Conservation (phyloP, 495 filamentous ascomycete genomes). For the Aspergillus avenaceus region DNA sequence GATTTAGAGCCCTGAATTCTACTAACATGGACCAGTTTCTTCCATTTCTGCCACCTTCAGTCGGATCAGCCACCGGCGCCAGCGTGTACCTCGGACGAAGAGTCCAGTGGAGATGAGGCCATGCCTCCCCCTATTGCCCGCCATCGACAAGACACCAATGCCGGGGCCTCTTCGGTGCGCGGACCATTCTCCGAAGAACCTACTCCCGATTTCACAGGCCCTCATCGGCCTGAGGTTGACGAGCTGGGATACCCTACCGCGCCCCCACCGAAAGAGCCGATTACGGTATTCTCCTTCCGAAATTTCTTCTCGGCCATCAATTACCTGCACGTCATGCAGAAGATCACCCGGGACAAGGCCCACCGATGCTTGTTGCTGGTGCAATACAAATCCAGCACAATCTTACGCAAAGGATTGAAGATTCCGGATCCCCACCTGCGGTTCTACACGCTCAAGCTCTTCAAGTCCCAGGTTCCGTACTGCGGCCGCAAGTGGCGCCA, state of each 20-base stretch:
- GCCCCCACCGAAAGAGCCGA: conserved; percentile 65
- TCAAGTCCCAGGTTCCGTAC: conserved; percentile 97
- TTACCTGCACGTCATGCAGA: conserved; percentile 91
- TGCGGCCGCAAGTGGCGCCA: conserved; percentile 98
- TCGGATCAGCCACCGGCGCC: conserved; percentile 39
- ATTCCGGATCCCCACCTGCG: conserved; percentile 83
- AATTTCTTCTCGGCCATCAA: conserved; percentile 94
- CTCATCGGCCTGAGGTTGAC: conserved; percentile 72
- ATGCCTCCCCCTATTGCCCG: conserved; percentile 76
- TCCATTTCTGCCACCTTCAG: conserved; percentile 72
- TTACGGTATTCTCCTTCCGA: conserved; percentile 86
- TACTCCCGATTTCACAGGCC: conserved; percentile 27
- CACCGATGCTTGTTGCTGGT: conserved; percentile 91
- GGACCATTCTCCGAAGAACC: conserved; percentile 31
- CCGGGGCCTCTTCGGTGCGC: conserved; percentile 21
- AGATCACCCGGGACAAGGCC: conserved; percentile 89
- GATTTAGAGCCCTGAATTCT: conserved; percentile 1
- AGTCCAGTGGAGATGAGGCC: conserved; percentile 64
- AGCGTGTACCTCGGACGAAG: conserved; percentile 22
- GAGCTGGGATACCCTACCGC: conserved; percentile 74
- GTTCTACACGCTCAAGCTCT: conserved; percentile 92
- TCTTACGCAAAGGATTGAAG: conserved; percentile 84
- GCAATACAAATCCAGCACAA: conserved; percentile 87
- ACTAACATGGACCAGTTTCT: conserved; percentile 63
- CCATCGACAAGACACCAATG: conserved; percentile 36